These are phyloP conservation scores for Candida ascalaphidarum DNA, from an alignment of 805 yeast genomes.

Conservation along the genomic window DNA sequence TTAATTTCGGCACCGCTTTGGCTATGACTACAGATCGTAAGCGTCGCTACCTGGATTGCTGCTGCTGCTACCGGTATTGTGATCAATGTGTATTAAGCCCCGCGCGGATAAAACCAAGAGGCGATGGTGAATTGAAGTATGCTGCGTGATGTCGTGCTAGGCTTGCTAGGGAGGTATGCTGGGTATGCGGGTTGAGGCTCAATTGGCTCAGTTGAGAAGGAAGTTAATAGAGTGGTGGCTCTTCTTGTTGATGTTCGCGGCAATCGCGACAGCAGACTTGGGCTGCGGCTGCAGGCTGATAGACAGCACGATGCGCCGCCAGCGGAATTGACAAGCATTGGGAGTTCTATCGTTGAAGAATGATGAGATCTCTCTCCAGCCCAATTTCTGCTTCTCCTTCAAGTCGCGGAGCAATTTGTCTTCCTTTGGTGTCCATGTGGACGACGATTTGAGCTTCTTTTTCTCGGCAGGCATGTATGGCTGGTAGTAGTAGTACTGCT, in stretches of 20 bases:
- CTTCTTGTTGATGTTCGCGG: conserved; percentile 7
- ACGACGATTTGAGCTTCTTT: conserved; percentile 22
- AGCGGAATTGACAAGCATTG: conserved; percentile 82
- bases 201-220: conserved; percentile 14
- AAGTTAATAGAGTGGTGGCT: conserved; percentile 21
- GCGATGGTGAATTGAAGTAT: too few relatives aligned
- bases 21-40: too few relatives aligned
- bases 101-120: too few relatives aligned
- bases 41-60: too few relatives aligned
- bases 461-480: conserved; percentile 1
- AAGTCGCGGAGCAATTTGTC: conserved; percentile 63
- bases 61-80: too few relatives aligned
- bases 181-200: too few relatives aligned
- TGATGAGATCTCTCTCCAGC: conserved; percentile 83
- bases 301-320: conserved; percentile 59
- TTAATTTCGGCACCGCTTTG: too few relatives aligned
- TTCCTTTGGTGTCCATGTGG: conserved; percentile 74
- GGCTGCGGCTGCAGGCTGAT: conserved; percentile 9
- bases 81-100: too few relatives aligned
- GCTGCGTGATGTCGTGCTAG: too few relatives aligned
- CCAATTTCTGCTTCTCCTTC: conserved; percentile 75
- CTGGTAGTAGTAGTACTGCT: too few relatives aligned
- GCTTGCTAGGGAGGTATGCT: too few relatives aligned
- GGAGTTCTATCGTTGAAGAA: conserved; percentile 78
- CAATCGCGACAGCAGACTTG: conserved; percentile 3